Evolutionary conservation across 371 early-diverging fungal species (phyloP).

Genomic region (Mortierella sp.): DNA sequence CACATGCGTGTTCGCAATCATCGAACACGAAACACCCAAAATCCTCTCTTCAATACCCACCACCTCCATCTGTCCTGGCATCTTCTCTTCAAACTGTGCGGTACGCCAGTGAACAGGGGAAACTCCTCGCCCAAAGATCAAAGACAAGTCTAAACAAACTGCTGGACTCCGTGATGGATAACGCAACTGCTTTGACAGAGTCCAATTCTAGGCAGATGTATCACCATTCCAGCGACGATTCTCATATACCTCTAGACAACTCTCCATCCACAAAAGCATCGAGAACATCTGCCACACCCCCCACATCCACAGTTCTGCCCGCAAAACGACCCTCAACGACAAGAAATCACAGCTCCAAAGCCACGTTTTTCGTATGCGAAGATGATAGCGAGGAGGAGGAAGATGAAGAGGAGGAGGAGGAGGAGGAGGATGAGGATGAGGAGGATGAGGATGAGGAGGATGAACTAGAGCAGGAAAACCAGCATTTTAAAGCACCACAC

Average conservation of each 20-base stretch:
- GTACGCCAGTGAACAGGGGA: constrained; percentile 16
- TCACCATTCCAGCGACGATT: background rate
- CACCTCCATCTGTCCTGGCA: constrained; percentile 14
- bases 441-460: background rate
- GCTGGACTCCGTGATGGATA: constrained; percentile 22
- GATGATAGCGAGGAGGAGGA: constrained; percentile 20
- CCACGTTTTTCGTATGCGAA: constrained; percentile 29
- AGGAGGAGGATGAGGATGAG: constrained; percentile 23
- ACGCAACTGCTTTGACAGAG: constrained; percentile 14
- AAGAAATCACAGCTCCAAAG: background rate
- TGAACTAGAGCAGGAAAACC: background rate
- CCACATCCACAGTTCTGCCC: background rate
- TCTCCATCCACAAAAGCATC: background rate
- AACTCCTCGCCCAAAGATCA: constrained; percentile 16
- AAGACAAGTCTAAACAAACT: constrained; percentile 15
- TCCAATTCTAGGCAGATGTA: background rate
- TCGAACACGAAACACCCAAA: background rate
- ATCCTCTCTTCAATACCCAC: background rate
- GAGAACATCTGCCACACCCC: background rate
- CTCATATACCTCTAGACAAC: background rate
- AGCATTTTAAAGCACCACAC: background rate
- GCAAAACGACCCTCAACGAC: background rate
- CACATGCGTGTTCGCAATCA: constrained; percentile 13
- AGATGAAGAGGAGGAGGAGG: too few relatives aligned
- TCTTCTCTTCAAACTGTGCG: constrained; percentile 21